phyloP scores from a whole-genome alignment of 2,329 filamentous ascomycete genomes.

The Drechslerella stenobrocha region DNA sequence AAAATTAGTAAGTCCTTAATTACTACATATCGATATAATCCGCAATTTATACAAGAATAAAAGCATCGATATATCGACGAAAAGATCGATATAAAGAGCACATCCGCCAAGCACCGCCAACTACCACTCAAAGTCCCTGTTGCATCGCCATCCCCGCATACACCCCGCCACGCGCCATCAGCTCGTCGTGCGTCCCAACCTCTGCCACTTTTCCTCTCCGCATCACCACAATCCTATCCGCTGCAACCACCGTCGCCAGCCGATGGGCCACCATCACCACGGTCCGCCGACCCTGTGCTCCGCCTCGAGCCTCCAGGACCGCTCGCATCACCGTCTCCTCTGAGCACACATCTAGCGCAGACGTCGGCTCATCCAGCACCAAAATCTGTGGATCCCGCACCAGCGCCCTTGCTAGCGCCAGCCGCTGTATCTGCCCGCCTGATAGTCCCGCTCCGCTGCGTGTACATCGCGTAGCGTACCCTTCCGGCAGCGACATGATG shows the following conservation, averaged over 20 bases:
- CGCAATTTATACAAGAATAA: too few relatives aligned
- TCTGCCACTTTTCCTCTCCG: conserved; percentile 62
- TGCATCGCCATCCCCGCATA: conserved; percentile 62
- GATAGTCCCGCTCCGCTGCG: conserved; percentile 77
- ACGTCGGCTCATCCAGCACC: conserved; percentile 76
- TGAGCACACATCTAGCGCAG: conserved; percentile 73
- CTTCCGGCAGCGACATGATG: conserved; percentile 76
- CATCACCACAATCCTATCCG: conserved; percentile 64
- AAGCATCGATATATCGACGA: too few relatives aligned
- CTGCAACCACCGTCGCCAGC: conserved; percentile 63
- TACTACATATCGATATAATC: too few relatives aligned
- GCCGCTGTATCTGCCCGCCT: conserved; percentile 77
- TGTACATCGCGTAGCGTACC: conserved; percentile 86
- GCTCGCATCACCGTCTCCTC: conserved; percentile 79
- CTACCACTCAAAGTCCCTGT: conserved; percentile 57
- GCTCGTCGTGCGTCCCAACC: conserved; percentile 61
- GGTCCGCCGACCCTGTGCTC: conserved; percentile 75
- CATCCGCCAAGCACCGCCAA: too few relatives aligned
- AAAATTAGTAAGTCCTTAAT: too few relatives aligned
- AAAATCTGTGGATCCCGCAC: conserved; percentile 68
- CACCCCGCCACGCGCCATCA: conserved; percentile 59
- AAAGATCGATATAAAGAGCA: too few relatives aligned
- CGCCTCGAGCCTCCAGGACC: conserved; percentile 57
- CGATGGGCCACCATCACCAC: conserved; percentile 62
- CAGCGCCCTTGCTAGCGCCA: conserved; percentile 73